phyloP scores from a whole-genome alignment of 257 asterid species.

The Cynanchum wilfordii region DNA sequence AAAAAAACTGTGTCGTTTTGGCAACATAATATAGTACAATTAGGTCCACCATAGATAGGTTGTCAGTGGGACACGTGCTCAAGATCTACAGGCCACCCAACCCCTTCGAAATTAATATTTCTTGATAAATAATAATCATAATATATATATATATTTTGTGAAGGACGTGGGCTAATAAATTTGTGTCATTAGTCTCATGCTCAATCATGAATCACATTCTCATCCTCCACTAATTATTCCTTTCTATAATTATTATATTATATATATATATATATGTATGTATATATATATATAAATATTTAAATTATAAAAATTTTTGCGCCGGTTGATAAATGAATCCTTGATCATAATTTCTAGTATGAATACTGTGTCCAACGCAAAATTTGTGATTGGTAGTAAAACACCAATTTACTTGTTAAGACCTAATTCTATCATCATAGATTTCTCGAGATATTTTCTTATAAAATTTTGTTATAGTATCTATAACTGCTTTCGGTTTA shows the following conservation, averaged over 20 bases:
- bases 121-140: not conserved
- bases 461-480: not conserved
- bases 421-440: slow-evolving; percentile 2
- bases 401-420: not conserved
- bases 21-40: not conserved
- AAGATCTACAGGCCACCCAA: slow-evolving; percentile 5
- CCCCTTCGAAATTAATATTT: not conserved
- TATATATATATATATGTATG: too few relatives aligned
- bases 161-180: slow-evolving; percentile 11
- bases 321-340: too few relatives aligned
- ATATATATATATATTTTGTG: too few relatives aligned
- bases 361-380: too few relatives aligned
- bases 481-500: slow-evolving; percentile 5
- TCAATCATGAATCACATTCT: slow-evolving; percentile 11
- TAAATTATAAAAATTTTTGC: too few relatives aligned
- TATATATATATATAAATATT: too few relatives aligned
- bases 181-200: slow-evolving; percentile 11
- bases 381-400: too few relatives aligned
- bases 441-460: slow-evolving; percentile 8
- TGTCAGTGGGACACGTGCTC: slow-evolving; percentile 30
- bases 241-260: not conserved
- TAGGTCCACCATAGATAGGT: slow-evolving; percentile 6
- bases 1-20: not conserved
- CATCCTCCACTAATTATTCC: slow-evolving; percentile 12
- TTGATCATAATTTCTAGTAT: too few relatives aligned